Percentiles rank a stretch among this genome's conserved stretches.
These are phyloP conservation scores for Apostasia ramifera DNA, from an alignment of 106 monocot species.

Conservation along the genomic window DNA sequence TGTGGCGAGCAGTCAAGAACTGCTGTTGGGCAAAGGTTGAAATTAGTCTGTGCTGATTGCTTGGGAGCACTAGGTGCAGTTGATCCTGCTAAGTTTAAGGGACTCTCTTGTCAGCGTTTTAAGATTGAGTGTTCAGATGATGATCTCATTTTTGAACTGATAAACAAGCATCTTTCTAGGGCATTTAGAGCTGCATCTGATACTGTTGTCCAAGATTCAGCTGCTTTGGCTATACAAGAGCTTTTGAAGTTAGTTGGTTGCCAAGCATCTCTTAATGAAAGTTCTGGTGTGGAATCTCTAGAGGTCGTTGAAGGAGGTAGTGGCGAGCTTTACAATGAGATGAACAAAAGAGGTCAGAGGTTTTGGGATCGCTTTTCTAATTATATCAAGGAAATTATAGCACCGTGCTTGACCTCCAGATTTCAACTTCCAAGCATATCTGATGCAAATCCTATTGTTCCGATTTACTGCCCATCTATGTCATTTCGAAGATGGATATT, in stretches of 20 bases:
- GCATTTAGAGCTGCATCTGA: conserved; percentile 95
- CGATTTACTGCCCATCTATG: conserved; percentile 83
- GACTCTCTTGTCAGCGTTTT: conserved; percentile 66
- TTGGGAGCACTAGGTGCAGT: conserved; percentile 94
- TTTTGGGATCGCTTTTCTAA: conserved; percentile 94
- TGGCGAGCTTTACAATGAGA: conserved; percentile 13
- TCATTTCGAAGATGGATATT: conserved; percentile 96
- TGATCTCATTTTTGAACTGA: conserved; percentile 98
- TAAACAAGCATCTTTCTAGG: conserved; percentile 92
- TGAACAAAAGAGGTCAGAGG: conserved; percentile 50
- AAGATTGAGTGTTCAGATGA: conserved; percentile 98
- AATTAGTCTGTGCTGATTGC: conserved; percentile 91
- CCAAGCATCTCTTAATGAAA: conserved; percentile 61
- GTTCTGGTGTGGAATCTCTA: conserved; percentile 11
- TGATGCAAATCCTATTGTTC: conserved; percentile 51
- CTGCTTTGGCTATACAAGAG: conserved; percentile 98
- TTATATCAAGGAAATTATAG: conserved; percentile 96
- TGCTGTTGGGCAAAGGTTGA: conserved; percentile 74
- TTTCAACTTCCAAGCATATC: conserved; percentile 76
- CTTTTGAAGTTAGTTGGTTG: conserved; percentile 86
- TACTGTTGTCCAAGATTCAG: conserved; percentile 86
- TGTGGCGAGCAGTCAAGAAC: conserved; percentile 93
- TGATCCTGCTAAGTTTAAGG: conserved; percentile 94
- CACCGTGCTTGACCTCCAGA: conserved; percentile 93
- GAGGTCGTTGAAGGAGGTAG: conserved; percentile 5